phyloP scores from a whole-genome alignment of 805 yeast species.

The Schwanniomyces polymorphus region DNA sequence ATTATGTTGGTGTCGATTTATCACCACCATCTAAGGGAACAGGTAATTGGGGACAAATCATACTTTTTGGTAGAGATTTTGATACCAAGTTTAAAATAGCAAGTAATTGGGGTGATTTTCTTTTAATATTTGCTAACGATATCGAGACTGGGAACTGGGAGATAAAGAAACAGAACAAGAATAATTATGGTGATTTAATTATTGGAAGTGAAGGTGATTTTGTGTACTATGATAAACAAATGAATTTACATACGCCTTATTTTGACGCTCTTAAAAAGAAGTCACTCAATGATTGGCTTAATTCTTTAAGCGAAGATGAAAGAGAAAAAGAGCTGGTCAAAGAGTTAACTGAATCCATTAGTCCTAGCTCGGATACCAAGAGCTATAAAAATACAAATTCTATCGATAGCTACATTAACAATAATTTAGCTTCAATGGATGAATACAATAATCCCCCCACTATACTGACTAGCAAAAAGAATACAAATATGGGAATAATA shows the following conservation, averaged over 20 bases:
- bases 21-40: constrained; percentile 62
- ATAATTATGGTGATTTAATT: constrained; percentile 52
- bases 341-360: constrained; percentile 17
- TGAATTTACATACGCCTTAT: constrained; percentile 43
- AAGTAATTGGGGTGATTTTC: constrained; percentile 84
- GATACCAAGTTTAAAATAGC: constrained; percentile 89
- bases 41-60: constrained; percentile 81
- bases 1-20: constrained; percentile 87
- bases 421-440: constrained; percentile 26
- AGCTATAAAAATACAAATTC: constrained; percentile 17
- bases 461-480: background rate
- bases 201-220: constrained; percentile 73
- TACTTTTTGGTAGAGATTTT: constrained; percentile 89
- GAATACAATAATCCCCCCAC: constrained; percentile 11
- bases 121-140: constrained; percentile 81
- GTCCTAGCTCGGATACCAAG: constrained; percentile 17
- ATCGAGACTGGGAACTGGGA: constrained; percentile 81
- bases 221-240: constrained; percentile 61
- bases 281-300: constrained; percentile 33
- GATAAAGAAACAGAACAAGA: constrained; percentile 56
- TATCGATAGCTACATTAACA: constrained; percentile 31
- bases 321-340: constrained; percentile 10
- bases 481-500: background rate
- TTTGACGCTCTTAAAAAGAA: constrained; percentile 40
- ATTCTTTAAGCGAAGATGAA: constrained; percentile 16